Evolutionary conservation across 306 rosid species (phyloP).

Genomic region (Cucumis cinereus): DNA sequence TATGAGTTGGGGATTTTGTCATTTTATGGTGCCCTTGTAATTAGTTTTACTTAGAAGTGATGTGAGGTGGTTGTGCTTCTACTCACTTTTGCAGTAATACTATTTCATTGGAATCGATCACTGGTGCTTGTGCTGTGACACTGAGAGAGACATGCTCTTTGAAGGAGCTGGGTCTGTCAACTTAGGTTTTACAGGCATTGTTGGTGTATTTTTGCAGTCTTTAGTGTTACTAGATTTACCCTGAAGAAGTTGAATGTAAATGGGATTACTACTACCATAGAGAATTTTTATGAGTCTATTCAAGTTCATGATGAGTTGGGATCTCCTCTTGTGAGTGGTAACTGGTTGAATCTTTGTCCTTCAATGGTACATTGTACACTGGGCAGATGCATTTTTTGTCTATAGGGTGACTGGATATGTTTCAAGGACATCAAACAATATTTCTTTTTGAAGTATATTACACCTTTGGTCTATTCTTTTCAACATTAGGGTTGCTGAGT

Average conservation of each 20-base stretch:
- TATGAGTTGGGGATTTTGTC: not conserved
- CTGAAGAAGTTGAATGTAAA: not conserved
- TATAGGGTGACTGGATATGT: not conserved
- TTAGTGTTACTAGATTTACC: not conserved
- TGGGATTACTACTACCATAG: not conserved
- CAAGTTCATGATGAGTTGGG: not conserved
- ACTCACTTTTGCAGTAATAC: not conserved
- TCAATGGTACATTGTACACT: not conserved
- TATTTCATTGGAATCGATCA: not conserved
- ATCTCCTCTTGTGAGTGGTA: not conserved
- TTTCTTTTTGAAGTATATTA: not conserved
- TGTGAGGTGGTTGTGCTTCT: not conserved
- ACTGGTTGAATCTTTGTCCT: not conserved
- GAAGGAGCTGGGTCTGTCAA: not conserved
- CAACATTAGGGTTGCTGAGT: not conserved
- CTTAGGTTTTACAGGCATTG: not conserved
- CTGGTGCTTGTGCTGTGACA: not conserved
- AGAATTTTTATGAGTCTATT: not conserved
- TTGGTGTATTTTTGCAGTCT: not conserved
- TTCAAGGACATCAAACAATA: not conserved
- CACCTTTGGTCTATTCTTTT: not conserved
- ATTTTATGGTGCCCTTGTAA: not conserved
- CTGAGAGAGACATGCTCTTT: not conserved
- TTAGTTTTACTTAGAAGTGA: not conserved
- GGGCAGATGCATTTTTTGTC: not conserved